phyloP scores from a whole-genome alignment of 2,329 filamentous ascomycete genomes.

The Penicillium corylophilum region DNA sequence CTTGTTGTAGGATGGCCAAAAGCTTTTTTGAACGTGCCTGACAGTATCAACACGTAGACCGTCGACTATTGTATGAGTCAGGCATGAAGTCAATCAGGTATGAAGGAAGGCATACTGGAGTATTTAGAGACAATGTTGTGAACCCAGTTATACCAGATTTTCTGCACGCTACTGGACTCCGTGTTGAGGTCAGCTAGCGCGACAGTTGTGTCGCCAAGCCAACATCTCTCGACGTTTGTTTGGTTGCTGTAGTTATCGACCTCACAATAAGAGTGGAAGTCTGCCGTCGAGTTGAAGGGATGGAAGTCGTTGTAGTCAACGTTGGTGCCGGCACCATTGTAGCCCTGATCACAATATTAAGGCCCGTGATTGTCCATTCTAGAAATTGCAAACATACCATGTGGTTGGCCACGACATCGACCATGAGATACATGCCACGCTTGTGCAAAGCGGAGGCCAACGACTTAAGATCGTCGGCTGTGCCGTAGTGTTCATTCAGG shows the following conservation, averaged over 20 bases:
- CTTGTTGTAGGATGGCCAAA: slow-evolving; percentile 44
- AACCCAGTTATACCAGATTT: slow-evolving; percentile 60
- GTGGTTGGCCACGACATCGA: slow-evolving; percentile 52
- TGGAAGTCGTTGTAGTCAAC: slow-evolving; percentile 57
- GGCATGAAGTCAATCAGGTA: not conserved
- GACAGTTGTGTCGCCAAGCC: slow-evolving; percentile 55
- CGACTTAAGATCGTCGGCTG: slow-evolving; percentile 57
- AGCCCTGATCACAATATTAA: slow-evolving; percentile 35
- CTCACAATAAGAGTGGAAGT: slow-evolving; percentile 61
- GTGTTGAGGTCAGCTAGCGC: slow-evolving; percentile 64
- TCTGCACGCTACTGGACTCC: slow-evolving; percentile 48
- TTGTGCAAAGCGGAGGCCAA: slow-evolving; percentile 57
- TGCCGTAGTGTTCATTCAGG: slow-evolving; percentile 61
- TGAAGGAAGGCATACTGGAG: slow-evolving; percentile 49
- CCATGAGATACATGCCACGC: slow-evolving; percentile 62
- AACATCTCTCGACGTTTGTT: slow-evolving; percentile 49
- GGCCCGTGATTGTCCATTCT: not conserved
- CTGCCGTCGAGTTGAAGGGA: slow-evolving; percentile 56
- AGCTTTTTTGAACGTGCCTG: slow-evolving; percentile 49
- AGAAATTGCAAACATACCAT: slow-evolving; percentile 6
- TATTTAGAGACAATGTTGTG: slow-evolving; percentile 58
- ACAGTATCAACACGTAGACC: slow-evolving; percentile 55
- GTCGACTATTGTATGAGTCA: slow-evolving; percentile 38
- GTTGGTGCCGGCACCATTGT: slow-evolving; percentile 45
- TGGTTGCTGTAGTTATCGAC: slow-evolving; percentile 55